Base-by-base conservation (phyloP, 1,284 basidiomycete genomes). In the Mycena sp. region DNA sequence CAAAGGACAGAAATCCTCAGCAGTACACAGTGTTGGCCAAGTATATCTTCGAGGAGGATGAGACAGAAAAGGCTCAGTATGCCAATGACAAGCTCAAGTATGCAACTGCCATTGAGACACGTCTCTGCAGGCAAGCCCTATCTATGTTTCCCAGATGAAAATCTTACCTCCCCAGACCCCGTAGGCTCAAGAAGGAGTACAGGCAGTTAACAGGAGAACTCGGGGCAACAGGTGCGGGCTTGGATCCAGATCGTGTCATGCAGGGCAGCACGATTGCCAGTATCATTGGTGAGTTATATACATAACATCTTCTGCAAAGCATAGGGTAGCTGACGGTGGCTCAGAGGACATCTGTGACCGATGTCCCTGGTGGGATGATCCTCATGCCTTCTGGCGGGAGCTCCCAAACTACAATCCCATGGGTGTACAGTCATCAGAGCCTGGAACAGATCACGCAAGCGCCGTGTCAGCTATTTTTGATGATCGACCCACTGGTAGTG, bases 181-280 rank as follows among this genome's bases (percentile, higher is more conserved):
- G 7, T 26, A 51, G 49, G 29, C 26, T 54, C 51, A 38, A 52
- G 58, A 53, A 52, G 29, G 37, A 55, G 38, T 55, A 44, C 32
- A 23, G 23, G 12, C 19, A n/a, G n/a, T 30, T 10, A 9, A 12
- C 44, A 17, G 26, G 6, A 14, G 25, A 37, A 14, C 35, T 55
- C 6, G 26, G 40, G n/a, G 52, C 35, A 7, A 44, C 52, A 21
- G 49, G 49, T 17, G 49, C 30, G 10, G 49, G 49, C 26, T 21
- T 46, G 6, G 21, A 23, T 17, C 44, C 21, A 14, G 10, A 23
- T 26, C 6, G 21, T 6, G 49, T 51, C 49, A 17, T 25, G 6
- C 21, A 12, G 32, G 49, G 19, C 10, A 38, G 19, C n/a, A 19
- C 14, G 29, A 32, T 35, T 32, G 49, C 49, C 6, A 16, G 6